Percentiles rank a stretch among this genome's conserved stretches.
Conservation (phyloP, 352 stramenopile genomes). For the Globisporangium camurandrum region DNA sequence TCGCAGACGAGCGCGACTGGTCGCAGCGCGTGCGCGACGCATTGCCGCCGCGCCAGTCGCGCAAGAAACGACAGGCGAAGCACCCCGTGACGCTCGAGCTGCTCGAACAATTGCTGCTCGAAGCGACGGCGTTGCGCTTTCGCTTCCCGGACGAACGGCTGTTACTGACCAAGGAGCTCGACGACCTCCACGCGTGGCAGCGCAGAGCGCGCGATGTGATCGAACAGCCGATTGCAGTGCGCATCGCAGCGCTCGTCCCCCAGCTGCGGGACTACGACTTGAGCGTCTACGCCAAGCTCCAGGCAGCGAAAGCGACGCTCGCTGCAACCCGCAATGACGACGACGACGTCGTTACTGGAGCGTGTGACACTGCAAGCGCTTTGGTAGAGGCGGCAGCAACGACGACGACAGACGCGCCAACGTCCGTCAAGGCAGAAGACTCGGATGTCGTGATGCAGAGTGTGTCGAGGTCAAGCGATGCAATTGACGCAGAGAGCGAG, state of each 20-base stretch:
- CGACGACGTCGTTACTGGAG: neutral
- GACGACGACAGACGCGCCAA: neutral
- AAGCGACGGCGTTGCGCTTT: slow-evolving; percentile 56
- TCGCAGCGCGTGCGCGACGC: slow-evolving; percentile 59
- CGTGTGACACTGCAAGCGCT: neutral
- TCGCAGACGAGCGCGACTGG: slow-evolving; percentile 60
- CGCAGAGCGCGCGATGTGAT: slow-evolving; percentile 48
- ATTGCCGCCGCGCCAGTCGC: slow-evolving; percentile 66
- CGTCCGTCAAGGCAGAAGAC: neutral
- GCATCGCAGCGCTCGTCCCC: slow-evolving; percentile 30
- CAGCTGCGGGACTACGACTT: slow-evolving; percentile 58
- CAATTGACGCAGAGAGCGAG: neutral
- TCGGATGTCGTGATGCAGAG: neutral
- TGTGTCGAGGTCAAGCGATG: neutral
- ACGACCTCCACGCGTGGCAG: slow-evolving; percentile 58
- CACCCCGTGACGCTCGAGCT: slow-evolving; percentile 52
- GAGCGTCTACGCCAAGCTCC: slow-evolving; percentile 45
- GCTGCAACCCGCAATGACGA: neutral
- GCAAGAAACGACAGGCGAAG: slow-evolving; percentile 69
- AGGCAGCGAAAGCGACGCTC: slow-evolving; percentile 41
- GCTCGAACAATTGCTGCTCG: slow-evolving; percentile 39
- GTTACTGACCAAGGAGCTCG: slow-evolving; percentile 69
- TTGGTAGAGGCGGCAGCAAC: no score
- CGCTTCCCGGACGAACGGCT: slow-evolving; percentile 69
- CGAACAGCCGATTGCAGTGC: slow-evolving; percentile 22